phyloP scores from a whole-genome alignment of 768 basidiomycete species.

The Tulasnella sp. region DNA sequence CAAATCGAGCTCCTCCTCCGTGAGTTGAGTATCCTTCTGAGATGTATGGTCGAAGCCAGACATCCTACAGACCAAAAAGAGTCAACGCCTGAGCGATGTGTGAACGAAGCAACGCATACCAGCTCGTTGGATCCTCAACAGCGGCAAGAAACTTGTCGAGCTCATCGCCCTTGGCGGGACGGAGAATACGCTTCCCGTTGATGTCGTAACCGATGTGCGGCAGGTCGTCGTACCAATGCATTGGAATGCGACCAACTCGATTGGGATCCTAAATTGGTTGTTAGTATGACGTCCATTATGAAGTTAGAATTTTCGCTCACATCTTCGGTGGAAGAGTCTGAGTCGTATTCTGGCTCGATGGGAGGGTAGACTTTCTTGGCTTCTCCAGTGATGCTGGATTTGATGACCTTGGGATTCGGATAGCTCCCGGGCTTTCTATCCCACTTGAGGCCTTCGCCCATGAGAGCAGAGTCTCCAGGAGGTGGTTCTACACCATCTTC shows the following conservation, averaged over 20 bases:
- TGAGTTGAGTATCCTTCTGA: slow-evolving; percentile 76
- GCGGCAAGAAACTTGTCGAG: slow-evolving; percentile 92
- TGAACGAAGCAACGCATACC: slow-evolving; percentile 38
- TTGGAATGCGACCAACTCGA: slow-evolving; percentile 86
- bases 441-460: background rate
- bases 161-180: slow-evolving; percentile 92
- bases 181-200: slow-evolving; percentile 85
- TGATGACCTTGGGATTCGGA: slow-evolving; percentile 54
- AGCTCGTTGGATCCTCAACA: slow-evolving; percentile 81
- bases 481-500: slow-evolving; percentile 22
- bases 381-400: slow-evolving; percentile 75
- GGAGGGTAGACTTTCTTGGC: slow-evolving; percentile 75
- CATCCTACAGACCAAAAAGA: slow-evolving; percentile 42
- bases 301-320: slow-evolving; percentile 35
- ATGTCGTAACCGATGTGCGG: slow-evolving; percentile 98
- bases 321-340: slow-evolving; percentile 86
- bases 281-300: background rate
- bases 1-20: slow-evolving; percentile 86
- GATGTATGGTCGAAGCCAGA: slow-evolving; percentile 83
- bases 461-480: background rate
- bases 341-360: slow-evolving; percentile 84
- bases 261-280: slow-evolving; percentile 59
- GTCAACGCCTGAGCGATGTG: background rate
- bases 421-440: slow-evolving; percentile 24
- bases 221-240: slow-evolving; percentile 99